phyloP scores from a whole-genome alignment of 192 early-diverging fungal genomes.

The Rhizophagus prolifer region DNA sequence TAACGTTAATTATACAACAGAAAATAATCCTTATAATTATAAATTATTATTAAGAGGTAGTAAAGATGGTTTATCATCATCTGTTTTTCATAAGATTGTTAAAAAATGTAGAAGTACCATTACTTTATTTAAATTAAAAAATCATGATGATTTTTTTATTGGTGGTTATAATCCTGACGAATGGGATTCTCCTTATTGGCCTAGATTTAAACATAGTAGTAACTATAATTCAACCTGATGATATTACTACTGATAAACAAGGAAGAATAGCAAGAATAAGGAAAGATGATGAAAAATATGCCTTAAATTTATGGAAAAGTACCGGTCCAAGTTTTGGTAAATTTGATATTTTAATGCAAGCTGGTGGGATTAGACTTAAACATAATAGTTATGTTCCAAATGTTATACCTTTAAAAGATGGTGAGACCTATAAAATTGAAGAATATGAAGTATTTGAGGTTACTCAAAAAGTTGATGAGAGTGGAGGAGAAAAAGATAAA shows the following conservation, averaged over 20 bases:
- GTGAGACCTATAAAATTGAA: background rate
- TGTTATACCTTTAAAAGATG: background rate
- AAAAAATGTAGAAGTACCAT: background rate
- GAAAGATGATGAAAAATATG: background rate
- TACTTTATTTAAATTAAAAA: background rate
- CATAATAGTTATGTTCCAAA: constrained; percentile 9
- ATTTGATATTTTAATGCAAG: constrained; percentile 18
- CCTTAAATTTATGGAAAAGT: constrained; percentile 11
- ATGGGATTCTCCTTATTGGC: constrained; percentile 13
- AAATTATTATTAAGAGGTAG: constrained; percentile 24
- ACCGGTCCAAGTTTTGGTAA: constrained; percentile 23
- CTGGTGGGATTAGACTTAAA: constrained; percentile 3
- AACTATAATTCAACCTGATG: too few relatives aligned
- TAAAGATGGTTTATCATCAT: constrained; percentile 11
- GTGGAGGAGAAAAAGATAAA: background rate
- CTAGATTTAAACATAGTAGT: background rate
- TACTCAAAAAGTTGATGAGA: background rate
- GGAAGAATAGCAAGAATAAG: constrained; percentile 5
- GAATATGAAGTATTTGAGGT: constrained; percentile 21
- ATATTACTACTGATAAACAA: background rate
- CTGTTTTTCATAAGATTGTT: constrained; percentile 4
- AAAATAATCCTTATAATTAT: constrained; percentile 17
- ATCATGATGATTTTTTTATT: constrained; percentile 11
- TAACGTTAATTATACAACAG: background rate
- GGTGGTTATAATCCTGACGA: constrained; percentile 22